Percentiles rank a stretch among this genome's conserved stretches.
phyloP scores from a whole-genome alignment of 2,329 filamentous ascomycete species.

The Aspergillus ochraceus region DNA sequence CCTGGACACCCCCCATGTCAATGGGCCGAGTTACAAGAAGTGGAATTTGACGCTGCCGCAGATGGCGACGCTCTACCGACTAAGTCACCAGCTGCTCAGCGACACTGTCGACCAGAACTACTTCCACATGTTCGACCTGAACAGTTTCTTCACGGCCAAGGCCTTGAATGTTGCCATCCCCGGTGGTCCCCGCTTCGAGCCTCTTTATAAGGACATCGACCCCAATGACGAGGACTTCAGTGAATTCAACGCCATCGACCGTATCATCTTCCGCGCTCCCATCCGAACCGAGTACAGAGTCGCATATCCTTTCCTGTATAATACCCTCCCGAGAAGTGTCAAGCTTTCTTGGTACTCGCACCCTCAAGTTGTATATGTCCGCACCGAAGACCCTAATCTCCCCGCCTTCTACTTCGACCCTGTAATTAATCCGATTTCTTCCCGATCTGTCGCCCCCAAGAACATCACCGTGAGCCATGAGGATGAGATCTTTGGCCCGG shows the following conservation, averaged over 20 bases:
- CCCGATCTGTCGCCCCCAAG: conserved; percentile 87
- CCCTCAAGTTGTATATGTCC: conserved; percentile 88
- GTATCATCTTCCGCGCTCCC: conserved; percentile 95
- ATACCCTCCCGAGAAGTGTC: conserved; percentile 91
- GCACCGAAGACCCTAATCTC: conserved; percentile 81
- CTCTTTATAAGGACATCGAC: conserved; percentile 96
- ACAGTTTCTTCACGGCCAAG: conserved; percentile 94
- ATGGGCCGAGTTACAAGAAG: conserved; percentile 91
- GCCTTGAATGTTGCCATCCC: conserved; percentile 95
- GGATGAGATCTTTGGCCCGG: conserved; percentile 85
- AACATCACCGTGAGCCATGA: conserved; percentile 91
- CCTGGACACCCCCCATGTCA: conserved; percentile 88
- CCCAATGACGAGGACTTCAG: conserved; percentile 99
- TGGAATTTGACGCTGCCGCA: conserved; percentile 94
- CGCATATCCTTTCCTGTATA: conserved; percentile 92
- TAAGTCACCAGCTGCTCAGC: conserved; percentile 86
- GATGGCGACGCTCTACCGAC: conserved; percentile 91
- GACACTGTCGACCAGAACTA: conserved; percentile 96
- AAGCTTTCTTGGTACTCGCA: conserved; percentile 91
- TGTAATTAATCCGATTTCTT: conserved; percentile 97
- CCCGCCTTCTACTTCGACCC: conserved; percentile 98
- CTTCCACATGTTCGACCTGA: conserved; percentile 93
- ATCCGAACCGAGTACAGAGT: conserved; percentile 96
- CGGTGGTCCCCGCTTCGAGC: conserved; percentile 95
- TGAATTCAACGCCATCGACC: conserved; percentile 98